Evolutionary conservation across 2,329 filamentous ascomycete species (phyloP).

Genomic region (Fusarium bulbicola): DNA sequence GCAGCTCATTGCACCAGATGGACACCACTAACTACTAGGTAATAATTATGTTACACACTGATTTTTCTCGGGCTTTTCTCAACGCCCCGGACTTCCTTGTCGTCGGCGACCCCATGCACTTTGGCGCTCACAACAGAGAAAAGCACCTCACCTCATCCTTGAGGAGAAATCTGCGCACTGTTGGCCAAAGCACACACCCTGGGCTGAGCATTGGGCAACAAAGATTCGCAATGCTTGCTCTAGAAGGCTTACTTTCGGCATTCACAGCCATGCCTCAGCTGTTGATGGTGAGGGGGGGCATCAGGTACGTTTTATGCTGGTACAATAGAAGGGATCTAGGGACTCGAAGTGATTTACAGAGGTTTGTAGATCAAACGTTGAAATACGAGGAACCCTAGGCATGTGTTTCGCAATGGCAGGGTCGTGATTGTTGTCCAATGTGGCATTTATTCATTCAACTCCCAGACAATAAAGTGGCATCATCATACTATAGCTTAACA

Average conservation of each 20-base stretch:
- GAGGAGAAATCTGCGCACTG: slow-evolving; percentile 10
- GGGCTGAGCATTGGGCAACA: slow-evolving; percentile 24
- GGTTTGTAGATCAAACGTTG: slow-evolving; percentile 26
- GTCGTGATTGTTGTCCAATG: background rate
- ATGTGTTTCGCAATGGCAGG: slow-evolving; percentile 20
- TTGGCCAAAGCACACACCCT: slow-evolving; percentile 36
- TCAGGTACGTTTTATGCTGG: slow-evolving; percentile 31
- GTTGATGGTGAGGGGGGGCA: slow-evolving; percentile 16
- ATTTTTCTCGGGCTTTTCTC: slow-evolving; percentile 21
- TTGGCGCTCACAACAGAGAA: slow-evolving; percentile 8
- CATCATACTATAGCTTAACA: slow-evolving; percentile 4
- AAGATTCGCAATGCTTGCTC: slow-evolving; percentile 25
- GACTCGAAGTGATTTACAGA: slow-evolving; percentile 14
- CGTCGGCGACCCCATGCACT: slow-evolving; percentile 8
- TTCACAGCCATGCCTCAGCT: slow-evolving; percentile 8
- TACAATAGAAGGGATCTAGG: background rate
- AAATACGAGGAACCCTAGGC: slow-evolving; percentile 26
- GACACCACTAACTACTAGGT: background rate
- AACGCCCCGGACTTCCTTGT: slow-evolving; percentile 22
- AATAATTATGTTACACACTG: slow-evolving; percentile 2
- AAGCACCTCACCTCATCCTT: slow-evolving; percentile 24
- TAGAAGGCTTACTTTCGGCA: slow-evolving; percentile 2
- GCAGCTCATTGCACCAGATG: slow-evolving; percentile 31
- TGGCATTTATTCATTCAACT: slow-evolving; percentile 6
- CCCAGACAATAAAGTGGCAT: slow-evolving; percentile 11